Evolutionary conservation across 2,329 filamentous ascomycete genomes (phyloP).

Genomic region (Pseudogymnoascus sp.): DNA sequence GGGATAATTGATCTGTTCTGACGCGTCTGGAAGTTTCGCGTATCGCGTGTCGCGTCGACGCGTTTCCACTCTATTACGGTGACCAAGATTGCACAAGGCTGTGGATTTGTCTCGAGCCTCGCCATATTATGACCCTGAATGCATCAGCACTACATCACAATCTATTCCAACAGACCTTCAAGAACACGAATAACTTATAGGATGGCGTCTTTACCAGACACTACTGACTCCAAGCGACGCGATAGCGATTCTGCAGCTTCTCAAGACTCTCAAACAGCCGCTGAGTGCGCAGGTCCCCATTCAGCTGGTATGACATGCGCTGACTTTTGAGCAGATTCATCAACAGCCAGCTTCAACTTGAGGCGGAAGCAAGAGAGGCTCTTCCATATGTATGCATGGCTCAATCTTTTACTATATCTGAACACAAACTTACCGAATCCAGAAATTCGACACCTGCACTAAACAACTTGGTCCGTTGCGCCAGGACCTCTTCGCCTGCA

Average conservation of each 20-base stretch:
- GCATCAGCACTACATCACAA: not conserved
- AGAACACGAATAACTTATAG: not conserved
- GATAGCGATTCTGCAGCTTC: conserved; percentile 28
- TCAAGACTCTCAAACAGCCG: conserved; percentile 47
- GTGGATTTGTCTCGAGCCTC: not conserved
- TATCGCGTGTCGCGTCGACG: conserved; percentile 8
- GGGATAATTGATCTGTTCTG: conserved; percentile 4
- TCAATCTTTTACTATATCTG: conserved; percentile 4
- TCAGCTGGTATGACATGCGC: not conserved
- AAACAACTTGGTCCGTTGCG: conserved; percentile 80
- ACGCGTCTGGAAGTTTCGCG: conserved; percentile 5
- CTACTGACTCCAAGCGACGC: not conserved
- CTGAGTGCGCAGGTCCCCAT: conserved; percentile 28
- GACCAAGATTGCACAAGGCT: conserved; percentile 6
- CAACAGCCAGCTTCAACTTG: conserved; percentile 78
- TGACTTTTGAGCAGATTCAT: conserved; percentile 58
- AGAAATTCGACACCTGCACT: conserved; percentile 93
- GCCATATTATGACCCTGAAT: not conserved
- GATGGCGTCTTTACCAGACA: not conserved
- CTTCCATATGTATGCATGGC: conserved; percentile 69
- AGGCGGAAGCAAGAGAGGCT: conserved; percentile 90
- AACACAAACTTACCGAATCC: conserved; percentile 16
- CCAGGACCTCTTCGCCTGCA: conserved; percentile 83
- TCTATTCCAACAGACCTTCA: not conserved
- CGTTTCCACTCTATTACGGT: conserved; percentile 10